Evolutionary conservation across 768 basidiomycete species (phyloP).

Genomic region (Gloeostereum incarnatum): DNA sequence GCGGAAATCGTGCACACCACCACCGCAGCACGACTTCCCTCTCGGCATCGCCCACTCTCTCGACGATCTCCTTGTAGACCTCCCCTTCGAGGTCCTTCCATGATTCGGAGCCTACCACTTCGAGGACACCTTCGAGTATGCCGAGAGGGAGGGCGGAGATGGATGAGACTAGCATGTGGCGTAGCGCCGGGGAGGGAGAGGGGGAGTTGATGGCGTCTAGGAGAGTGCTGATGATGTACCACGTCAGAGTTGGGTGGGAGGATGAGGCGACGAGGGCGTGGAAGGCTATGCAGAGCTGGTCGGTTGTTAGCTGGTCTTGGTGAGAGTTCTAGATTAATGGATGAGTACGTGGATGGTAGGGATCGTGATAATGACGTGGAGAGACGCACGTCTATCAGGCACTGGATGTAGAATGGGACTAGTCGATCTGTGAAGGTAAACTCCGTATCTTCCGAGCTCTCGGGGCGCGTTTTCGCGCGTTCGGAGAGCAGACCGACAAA

Average conservation of each 20-base stretch:
- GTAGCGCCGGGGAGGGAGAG: conserved; percentile 23
- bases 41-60: neutral
- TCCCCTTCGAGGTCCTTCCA: conserved; percentile 44
- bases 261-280: conserved; percentile 61
- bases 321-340: neutral
- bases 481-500: conserved; percentile 67
- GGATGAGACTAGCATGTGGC: conserved; percentile 54
- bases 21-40: neutral
- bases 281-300: conserved; percentile 64
- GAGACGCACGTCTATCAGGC: conserved; percentile 55
- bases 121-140: conserved; percentile 47
- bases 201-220: conserved; percentile 34
- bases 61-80: conserved; percentile 47
- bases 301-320: conserved; percentile 49
- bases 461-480: conserved; percentile 27
- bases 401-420: conserved; percentile 65
- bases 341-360: neutral
- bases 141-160: conserved; percentile 51
- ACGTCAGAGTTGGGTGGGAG: no score
- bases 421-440: conserved; percentile 42
- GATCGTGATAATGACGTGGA: conserved; percentile 5
- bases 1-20: no score
- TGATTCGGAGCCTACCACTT: conserved; percentile 29
- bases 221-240: conserved; percentile 57
- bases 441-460: conserved; percentile 9